A percentile compares a stretch with the other conserved stretches of the same genome.
phyloP scores from a whole-genome alignment of 768 basidiomycete species.

The Rhizopogon salebrosus region DNA sequence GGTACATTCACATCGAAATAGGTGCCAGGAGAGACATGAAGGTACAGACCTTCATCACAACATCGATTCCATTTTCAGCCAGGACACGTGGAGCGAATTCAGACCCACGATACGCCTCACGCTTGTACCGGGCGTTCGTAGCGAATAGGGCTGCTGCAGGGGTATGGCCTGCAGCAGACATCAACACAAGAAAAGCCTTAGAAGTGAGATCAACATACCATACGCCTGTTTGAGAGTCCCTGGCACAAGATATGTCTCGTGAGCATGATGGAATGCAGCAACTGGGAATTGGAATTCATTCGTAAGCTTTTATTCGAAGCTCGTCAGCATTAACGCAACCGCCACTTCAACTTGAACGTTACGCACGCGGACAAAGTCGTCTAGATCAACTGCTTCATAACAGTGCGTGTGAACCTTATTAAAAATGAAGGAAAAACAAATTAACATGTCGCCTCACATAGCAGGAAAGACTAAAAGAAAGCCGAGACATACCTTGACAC shows the following conservation, averaged over 20 bases:
- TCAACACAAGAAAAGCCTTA: background rate
- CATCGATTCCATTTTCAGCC: constrained; percentile 48
- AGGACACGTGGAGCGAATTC: constrained; percentile 63
- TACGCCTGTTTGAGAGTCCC: constrained; percentile 72
- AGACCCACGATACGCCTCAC: constrained; percentile 58
- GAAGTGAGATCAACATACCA: constrained; percentile 12
- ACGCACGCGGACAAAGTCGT: constrained; percentile 60
- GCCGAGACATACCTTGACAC: constrained; percentile 53
- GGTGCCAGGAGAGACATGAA: constrained; percentile 14
- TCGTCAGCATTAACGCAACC: background rate
- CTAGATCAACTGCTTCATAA: constrained; percentile 61
- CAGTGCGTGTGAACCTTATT: constrained; percentile 34
- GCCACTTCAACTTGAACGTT: background rate
- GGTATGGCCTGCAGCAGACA: constrained; percentile 33
- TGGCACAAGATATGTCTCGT: constrained; percentile 89
- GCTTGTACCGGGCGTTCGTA: constrained; percentile 64
- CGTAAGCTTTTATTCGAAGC: constrained; percentile 49
- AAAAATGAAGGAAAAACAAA: background rate
- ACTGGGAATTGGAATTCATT: constrained; percentile 88
- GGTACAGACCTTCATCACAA: constrained; percentile 53
- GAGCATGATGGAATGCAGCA: constrained; percentile 81
- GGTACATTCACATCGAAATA: constrained; percentile 6
- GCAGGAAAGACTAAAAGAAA: background rate
- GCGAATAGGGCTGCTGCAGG: constrained; percentile 81
- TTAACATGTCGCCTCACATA: background rate